These are phyloP conservation scores for Kluyveromyces siamensis DNA, from an alignment of 805 yeast species.

Conservation along the genomic window DNA sequence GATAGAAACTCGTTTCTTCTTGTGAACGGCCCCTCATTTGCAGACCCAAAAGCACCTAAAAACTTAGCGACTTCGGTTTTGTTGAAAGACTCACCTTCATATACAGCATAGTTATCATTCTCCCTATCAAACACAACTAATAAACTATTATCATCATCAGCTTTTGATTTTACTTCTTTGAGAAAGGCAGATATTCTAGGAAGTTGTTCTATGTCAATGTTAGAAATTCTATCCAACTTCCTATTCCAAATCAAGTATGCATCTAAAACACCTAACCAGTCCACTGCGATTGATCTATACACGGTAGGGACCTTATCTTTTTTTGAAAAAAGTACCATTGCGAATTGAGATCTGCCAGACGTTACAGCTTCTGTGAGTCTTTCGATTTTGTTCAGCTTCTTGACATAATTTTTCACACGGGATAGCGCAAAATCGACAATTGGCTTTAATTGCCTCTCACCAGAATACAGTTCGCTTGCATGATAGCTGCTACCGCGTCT, in stretches of 20 bases:
- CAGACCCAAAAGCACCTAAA: conserved; percentile 14
- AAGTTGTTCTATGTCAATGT: conserved; percentile 7
- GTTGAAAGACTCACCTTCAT: conserved; percentile 13
- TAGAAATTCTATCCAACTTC: conserved; percentile 14
- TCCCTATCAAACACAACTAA: conserved; percentile 17
- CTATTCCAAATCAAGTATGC: conserved; percentile 35
- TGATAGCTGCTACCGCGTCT: conserved; percentile 23
- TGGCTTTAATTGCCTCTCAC: conserved; percentile 49
- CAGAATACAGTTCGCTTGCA: conserved; percentile 49
- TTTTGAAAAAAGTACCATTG: conserved; percentile 46
- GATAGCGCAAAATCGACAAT: conserved; percentile 46
- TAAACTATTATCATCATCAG: conserved; percentile 9
- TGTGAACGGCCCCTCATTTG: conserved; percentile 28
- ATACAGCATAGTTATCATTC: conserved; percentile 12
- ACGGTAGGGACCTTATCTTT: conserved; percentile 43
- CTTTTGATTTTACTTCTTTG: conserved; percentile 8
- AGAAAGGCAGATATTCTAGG: conserved; percentile 18
- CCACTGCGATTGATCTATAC: conserved; percentile 60
- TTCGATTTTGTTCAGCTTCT: conserved; percentile 33
- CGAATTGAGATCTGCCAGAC: conserved; percentile 19
- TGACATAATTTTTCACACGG: conserved; percentile 58
- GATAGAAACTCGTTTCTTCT: conserved; percentile 16
- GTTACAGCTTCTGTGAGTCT: conserved; percentile 23
- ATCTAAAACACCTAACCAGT: conserved; percentile 44
- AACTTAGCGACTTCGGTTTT: conserved; percentile 19